These are phyloP conservation scores for Azolla pinnata DNA, from an alignment of 75 land plant species.

Conservation along the genomic window DNA sequence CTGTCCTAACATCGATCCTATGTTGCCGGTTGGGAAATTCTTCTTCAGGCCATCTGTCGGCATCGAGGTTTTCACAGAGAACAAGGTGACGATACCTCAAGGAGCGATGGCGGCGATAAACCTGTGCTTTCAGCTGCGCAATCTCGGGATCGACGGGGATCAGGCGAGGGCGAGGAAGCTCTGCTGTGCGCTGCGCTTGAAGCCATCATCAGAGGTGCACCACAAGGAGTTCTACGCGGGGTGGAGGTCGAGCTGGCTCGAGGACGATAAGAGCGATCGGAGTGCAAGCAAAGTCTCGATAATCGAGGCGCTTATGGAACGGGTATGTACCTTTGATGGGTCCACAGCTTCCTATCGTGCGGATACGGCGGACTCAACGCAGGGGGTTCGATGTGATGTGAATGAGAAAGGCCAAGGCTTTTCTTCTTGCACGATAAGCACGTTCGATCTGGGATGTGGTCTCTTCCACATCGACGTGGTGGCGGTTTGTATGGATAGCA, in stretches of 20 bases:
- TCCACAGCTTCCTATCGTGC: not conserved
- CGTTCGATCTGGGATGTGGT: slow-evolving; percentile 7
- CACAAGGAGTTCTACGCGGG: not conserved
- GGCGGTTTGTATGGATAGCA: slow-evolving; percentile 12
- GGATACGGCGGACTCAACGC: too few species aligned
- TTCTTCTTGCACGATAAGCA: slow-evolving; percentile 16
- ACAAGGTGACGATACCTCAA: not conserved
- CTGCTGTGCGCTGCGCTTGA: not conserved
- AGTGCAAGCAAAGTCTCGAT: not conserved
- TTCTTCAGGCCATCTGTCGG: not conserved
- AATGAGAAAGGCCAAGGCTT: slow-evolving; percentile 19
- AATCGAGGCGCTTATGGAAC: not conserved
- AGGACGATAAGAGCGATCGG: not conserved
- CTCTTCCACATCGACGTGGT: slow-evolving; percentile 9
- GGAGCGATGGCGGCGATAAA: not conserved
- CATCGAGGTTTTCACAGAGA: not conserved
- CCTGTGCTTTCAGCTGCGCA: slow-evolving; percentile 1
- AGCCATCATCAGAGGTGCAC: not conserved
- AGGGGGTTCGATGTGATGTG: slow-evolving; percentile 8
- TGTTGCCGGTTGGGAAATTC: too few species aligned
- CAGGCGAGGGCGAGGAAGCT: not conserved
- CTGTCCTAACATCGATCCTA: not conserved
- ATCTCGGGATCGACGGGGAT: not conserved
- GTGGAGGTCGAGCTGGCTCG: not conserved
- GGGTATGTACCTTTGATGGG: not conserved